A percentile compares a stretch with the other conserved stretches of the same genome.
Evolutionary conservation across 306 rosid genomes (phyloP).

Genomic region (Begonia peltatifolia): DNA sequence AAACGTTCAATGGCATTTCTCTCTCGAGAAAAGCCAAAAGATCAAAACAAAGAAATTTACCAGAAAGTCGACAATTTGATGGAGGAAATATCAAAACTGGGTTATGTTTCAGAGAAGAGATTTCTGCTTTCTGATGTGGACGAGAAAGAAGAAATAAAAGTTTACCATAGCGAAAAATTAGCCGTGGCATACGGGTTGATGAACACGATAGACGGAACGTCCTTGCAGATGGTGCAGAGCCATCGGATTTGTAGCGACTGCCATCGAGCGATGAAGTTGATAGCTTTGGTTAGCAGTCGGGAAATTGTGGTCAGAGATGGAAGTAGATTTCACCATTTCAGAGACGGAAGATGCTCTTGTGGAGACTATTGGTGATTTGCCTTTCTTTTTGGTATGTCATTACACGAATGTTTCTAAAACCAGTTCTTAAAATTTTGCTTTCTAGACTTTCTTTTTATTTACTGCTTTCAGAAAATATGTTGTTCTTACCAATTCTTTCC

Average conservation of each 20-base stretch:
- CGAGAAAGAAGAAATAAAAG: conserved; percentile 36
- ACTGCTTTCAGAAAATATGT: too few species aligned
- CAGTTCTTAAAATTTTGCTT: too few species aligned
- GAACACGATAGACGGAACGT: conserved; percentile 37
- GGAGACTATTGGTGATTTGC: conserved; percentile 67
- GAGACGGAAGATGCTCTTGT: conserved; percentile 75
- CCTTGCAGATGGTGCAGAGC: conserved; percentile 63
- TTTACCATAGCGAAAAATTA: conserved; percentile 70
- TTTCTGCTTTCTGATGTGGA: conserved; percentile 68
- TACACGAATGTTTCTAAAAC: too few species aligned
- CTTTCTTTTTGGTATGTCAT: too few species aligned
- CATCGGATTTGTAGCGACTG: conserved; percentile 69
- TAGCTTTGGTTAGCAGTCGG: conserved; percentile 46
- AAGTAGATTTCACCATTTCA: conserved; percentile 82
- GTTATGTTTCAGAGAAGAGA: conserved; percentile 29
- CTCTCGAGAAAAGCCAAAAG: conserved; percentile 47
- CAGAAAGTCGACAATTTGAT: conserved; percentile 44
- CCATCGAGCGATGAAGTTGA: conserved; percentile 64
- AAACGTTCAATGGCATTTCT: conserved; percentile 34
- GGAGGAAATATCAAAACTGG: conserved; percentile 44
- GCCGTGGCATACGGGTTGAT: conserved; percentile 74
- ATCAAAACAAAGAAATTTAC: conserved; percentile 33
- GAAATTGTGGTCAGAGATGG: conserved; percentile 71
- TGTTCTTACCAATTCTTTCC: too few species aligned
- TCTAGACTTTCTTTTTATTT: too few species aligned